A percentile compares a stretch with the other conserved stretches of the same genome.
phyloP scores from a whole-genome alignment of 305 asterid genomes.

The Solanum hybrid region DNA sequence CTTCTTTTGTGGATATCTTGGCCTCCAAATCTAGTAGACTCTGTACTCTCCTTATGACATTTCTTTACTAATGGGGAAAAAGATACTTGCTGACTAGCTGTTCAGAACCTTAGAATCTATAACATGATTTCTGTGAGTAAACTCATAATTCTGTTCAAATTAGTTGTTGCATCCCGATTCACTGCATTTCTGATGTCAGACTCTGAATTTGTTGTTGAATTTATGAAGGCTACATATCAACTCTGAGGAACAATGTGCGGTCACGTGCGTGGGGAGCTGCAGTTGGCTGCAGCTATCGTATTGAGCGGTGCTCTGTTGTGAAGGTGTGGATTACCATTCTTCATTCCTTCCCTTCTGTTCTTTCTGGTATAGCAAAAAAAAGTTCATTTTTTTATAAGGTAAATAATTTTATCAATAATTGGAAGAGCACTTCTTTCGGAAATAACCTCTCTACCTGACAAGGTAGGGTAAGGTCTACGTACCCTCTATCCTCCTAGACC shows the following conservation, averaged over 20 bases:
- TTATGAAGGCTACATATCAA: conserved; percentile 68
- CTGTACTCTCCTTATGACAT: not conserved
- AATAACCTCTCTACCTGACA: not conserved
- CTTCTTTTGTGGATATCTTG: not conserved
- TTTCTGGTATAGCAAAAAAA: not conserved
- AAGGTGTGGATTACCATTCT: conserved; percentile 44
- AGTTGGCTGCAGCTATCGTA: conserved; percentile 85
- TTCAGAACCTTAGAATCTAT: not conserved
- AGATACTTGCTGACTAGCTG: not conserved
- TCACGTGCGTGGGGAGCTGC: conserved; percentile 99
- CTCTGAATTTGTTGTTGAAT: not conserved
- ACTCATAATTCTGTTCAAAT: not conserved
- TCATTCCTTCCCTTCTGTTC: not conserved
- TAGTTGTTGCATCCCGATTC: not conserved
- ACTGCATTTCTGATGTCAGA: conserved; percentile 5
- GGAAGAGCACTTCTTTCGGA: not conserved
- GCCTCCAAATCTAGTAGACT: not conserved
- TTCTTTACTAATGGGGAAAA: not conserved
- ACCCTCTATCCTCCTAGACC: not conserved
- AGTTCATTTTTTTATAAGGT: not conserved
- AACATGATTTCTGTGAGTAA: not conserved
- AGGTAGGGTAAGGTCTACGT: not conserved
- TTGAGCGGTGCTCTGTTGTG: conserved; percentile 77
- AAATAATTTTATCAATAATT: not conserved
- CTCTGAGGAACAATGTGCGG: conserved; percentile 88